Percentiles rank a stretch among this genome's conserved stretches.
Conservation (phyloP, 768 basidiomycete species). For the Podaxis mareebaensis region DNA sequence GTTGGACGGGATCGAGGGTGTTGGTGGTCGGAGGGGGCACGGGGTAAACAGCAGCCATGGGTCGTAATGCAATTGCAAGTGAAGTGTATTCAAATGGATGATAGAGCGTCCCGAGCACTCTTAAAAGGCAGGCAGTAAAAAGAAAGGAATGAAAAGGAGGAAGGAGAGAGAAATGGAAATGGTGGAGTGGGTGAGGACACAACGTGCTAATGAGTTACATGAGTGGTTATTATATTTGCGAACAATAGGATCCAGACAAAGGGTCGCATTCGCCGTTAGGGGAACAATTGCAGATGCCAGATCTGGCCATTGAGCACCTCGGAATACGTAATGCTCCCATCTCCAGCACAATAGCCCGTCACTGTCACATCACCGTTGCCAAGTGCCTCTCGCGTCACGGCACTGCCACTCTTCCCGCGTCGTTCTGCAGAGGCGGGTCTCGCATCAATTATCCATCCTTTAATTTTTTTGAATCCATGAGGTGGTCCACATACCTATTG, state of each 20-base stretch:
- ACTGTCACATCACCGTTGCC: slow-evolving; percentile 7
- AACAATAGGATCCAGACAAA: neutral
- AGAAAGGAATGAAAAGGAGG: neutral
- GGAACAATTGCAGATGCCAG: neutral
- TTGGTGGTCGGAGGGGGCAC: slow-evolving; percentile 50
- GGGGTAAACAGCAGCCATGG: slow-evolving; percentile 11
- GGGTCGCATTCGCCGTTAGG: neutral
- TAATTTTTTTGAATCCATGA: too few species aligned
- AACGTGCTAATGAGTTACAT: neutral
- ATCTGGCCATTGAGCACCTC: neutral
- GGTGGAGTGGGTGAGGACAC: neutral
- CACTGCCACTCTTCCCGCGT: too few species aligned
- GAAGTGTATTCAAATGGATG: neutral
- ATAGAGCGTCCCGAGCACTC: slow-evolving; percentile 10
- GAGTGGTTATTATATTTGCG: neutral
- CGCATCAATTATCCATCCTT: too few species aligned
- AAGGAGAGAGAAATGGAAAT: neutral
- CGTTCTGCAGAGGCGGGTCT: too few species aligned
- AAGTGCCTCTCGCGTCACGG: neutral
- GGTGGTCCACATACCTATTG: too few species aligned
- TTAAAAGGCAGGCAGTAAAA: neutral
- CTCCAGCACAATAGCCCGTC: neutral
- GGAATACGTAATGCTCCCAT: neutral
- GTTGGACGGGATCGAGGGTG: slow-evolving; percentile 44
- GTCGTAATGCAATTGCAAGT: neutral